Base-by-base conservation (phyloP, 1,284 basidiomycete genomes). In the Sphaerobolus stellatus region DNA sequence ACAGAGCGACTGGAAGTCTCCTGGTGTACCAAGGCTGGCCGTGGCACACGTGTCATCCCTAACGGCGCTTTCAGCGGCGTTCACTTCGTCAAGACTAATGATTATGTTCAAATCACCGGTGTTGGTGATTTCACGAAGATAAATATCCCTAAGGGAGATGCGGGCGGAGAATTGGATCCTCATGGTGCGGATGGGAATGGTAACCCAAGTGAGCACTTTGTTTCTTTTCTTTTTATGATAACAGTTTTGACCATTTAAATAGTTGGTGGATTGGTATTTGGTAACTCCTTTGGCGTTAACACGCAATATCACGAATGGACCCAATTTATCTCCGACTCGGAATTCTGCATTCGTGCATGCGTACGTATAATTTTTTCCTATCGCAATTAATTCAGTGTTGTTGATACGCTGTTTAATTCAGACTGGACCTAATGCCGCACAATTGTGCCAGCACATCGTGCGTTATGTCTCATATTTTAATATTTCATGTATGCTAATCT, bases 321-420 rank as follows among this genome's bases (percentile, higher is more conserved):
- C 20, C 58, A 27, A 57, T 81, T 81, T 70, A 79, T 83, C 60
- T 79, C 76, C 8, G 71, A 75, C 49, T 69, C 56, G 28, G 72
- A 81, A 59, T 88, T 86, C 70, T 87, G 83, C 71, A 76, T 86
- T 72, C 76, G 83, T 53, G 83, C 82, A 27, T 86, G 84, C 64
- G 68, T 74, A 46, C 22, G 56, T 58, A 7, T 24, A 27, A 22
- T 13, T 18, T 7, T 11, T 34, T 11, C 18, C n/a, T 25, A 40
- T 22, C 46, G 13, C 50, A 25, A 16, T 38, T 38, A 7, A 38
- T n/a, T 5, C 4, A 38, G 36, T 38, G n/a, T 57, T 8, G 28
- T 36, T 8, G 33, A 13, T 9, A 7, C 16, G 8, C n/a, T 20
- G 24, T 34, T 34, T 11, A 13, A 46, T 24, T 13, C 41, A 58